Base-by-base conservation (phyloP, 495 filamentous ascomycete species). In the Penicillium bovifimosum region DNA sequence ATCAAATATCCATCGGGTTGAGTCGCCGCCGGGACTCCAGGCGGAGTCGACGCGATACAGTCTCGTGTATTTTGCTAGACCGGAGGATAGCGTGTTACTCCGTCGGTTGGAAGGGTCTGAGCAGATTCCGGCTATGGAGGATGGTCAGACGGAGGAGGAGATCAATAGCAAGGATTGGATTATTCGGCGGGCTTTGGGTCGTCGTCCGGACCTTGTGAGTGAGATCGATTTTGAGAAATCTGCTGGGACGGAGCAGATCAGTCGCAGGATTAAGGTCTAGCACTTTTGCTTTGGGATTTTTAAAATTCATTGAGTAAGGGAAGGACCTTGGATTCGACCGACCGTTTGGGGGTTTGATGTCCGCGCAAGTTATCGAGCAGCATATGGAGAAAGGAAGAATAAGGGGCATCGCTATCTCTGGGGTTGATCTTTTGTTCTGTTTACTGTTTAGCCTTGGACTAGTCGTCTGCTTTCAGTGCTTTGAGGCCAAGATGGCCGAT, bases 1-100 rank as follows among this genome's bases (percentile, higher is more conserved):
- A 17, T 78, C 75, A 1, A 85, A 83, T 56, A 79, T 85, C 9
- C 84, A 86, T 61, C 74, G 84, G 4, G 83, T 86, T 14, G 77
- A 81, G 4, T 70, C 72, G 1, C 73, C 83, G 2, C 80, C 82
- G 0, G 81, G 79, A 5, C 58, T 64, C 6, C 82, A 86, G 52
- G 77, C 64, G 0, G 62, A 61, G n/a, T 63, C 53, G 29, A 72
- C 73, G 32, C 68, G 83, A 32, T 80, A 79, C 50, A 83, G 80
- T 64, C 59, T 86, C 24, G 83, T 85, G 17, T 85, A 83, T 63
- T 86, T 86, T 63, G 65, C 76, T 16, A 64, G 83, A 41, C 81
- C 81, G 2, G 80, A 81, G 56, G 79, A 86, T 64, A 59, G 74
- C 13, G 78, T 82, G 24, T 41, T 75, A 16, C 60, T 86, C 66